Evolutionary conservation across 2,329 filamentous ascomycete genomes (phyloP), one percentile per base, ranked within the genome.

Genomic region (Neonectria hederae): DNA sequence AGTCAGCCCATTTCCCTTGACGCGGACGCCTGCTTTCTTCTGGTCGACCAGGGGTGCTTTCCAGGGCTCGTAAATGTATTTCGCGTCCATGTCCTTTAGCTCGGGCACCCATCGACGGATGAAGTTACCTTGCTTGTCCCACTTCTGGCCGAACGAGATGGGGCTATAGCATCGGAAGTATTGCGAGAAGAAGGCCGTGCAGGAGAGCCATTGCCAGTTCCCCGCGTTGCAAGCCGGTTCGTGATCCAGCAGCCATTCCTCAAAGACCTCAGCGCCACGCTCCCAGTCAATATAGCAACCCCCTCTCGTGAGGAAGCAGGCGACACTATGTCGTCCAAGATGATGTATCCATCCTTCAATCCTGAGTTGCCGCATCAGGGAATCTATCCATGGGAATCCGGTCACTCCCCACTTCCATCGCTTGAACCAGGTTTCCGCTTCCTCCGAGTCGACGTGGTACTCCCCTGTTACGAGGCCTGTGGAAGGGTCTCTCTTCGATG

Each of bases 211-310:
- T 74, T 92, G 90, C 91, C 91, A 93, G 73, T 93, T 93, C 0
- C 91, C 91, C 1, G 84, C 85, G 71, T 93, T 93, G 74, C 90
- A 92, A 2, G 90, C 88, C 0, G 87, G 83, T 75, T 93, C 91
- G 74, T 93, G 91, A 73, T 94, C 92, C 52, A 94, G 80, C 40
- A 94, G 83, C 79, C 86, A 87, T 75, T 94, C 91, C 72, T 92
- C 90, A 65, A 94, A 94, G 1, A 94, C 91, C 52, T 92, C 90
- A 5, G 89, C 90, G 1, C 92, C 92, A 19, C 92, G 86, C 79
- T 94, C 91, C 91, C 92, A 94, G 72, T 89, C 87, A 48, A 94
- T 82, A 73, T 93, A 94, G 76, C 90, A 93, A 0, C 92, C 92
- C 2, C 92, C 91, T 3, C 92, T 83, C 0, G 92, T 94, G n/a